Conservation (phyloP, 179 eudicot species). For the Silene noctiflora region DNA sequence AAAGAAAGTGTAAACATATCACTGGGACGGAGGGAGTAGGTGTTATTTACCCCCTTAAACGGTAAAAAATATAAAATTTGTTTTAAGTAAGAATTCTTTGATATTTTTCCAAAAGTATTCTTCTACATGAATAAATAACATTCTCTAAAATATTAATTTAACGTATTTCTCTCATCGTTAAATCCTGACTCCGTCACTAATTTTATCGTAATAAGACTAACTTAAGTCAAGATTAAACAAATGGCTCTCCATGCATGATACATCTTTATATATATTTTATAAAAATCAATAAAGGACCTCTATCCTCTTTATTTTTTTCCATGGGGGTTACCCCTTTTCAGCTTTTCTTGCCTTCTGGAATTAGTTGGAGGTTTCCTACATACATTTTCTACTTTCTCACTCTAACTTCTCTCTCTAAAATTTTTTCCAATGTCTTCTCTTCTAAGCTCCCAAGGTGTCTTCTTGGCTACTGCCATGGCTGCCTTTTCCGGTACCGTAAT, state of each 20-base stretch:
- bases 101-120: too few relatives aligned
- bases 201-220: background rate
- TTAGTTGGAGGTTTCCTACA: conserved; percentile 15
- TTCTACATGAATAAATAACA: too few relatives aligned
- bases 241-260: background rate
- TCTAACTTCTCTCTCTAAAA: conserved; percentile 6
- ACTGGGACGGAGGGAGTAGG: too few relatives aligned
- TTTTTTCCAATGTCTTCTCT: conserved; percentile 39
- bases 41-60: too few relatives aligned
- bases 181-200: background rate
- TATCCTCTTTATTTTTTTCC: background rate
- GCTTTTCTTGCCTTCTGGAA: conserved; percentile 19
- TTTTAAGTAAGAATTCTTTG: too few relatives aligned
- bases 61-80: too few relatives aligned
- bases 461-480: conserved; percentile 84
- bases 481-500: conserved; percentile 77
- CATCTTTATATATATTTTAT: background rate
- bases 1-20: too few relatives aligned
- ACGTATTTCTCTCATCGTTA: too few relatives aligned
- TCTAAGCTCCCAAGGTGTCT: conserved; percentile 50
- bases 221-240: too few relatives aligned
- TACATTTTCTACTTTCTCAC: background rate
- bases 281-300: background rate
- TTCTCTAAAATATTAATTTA: too few relatives aligned
- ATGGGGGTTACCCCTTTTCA: background rate